Base-by-base conservation (phyloP, 495 filamentous ascomycete species). In the Cercophora scortea region DNA sequence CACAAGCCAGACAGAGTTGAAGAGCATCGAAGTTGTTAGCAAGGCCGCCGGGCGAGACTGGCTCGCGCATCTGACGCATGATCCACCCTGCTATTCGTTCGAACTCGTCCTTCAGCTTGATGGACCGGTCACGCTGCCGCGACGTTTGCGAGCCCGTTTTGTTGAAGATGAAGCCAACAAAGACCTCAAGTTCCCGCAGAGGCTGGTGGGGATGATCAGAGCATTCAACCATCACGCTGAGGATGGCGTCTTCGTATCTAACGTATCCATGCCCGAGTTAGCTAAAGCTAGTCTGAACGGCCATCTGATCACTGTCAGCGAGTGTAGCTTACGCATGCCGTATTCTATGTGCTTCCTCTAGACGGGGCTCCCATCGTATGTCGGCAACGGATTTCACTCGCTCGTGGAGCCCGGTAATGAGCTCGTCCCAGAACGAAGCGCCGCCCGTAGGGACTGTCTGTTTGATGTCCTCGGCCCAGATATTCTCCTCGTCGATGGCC, bases 131-230 rank as follows among this genome's bases (percentile, higher is more conserved):
- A 42, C 82, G 80, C 52, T 89, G 82, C 1, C 80, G 72, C 47
- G 69, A 74, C 13, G 71, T 81, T 54, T 82, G 80, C 4, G 66
- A 65, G 25, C 83, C 81, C 0, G 66, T 72, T 44, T 77, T 82
- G 51, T 84, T 87, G 17, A 91, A 67, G 47, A 94, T 85, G 40
- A 73, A 79, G 32, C 89, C 88, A 33, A 80, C 75, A 62, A 91
- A 88, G 18, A 87, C 86, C 68, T 95, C 89, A 10, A 85, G 63
- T 61, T 95, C 89, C 4, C 66, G 79, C 10, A 94, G 70, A 0
- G 72, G 73, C 25, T 79, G 71, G 39, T 61, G 63, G 0, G 80
- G 79, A 32, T 84, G 75, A 4, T 82, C 76, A 0, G 80, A 80
- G 61, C 79, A 83, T 3, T 74, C 60, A 36, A 70, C 64, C 74